These are phyloP conservation scores for slime mould (Dictyostelium discoideum) DNA, from an alignment of 78 protist species.

Conservation along the genomic window dicty_2.7 NC_007090.3:4891001-4891500, in stretches of 20 bases:
- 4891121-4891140: slow-evolving; percentile 59
- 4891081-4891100: slow-evolving; percentile 72
- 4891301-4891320: slow-evolving; percentile 51
- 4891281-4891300: slow-evolving; percentile 39
- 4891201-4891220: slow-evolving; percentile 75
- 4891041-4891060: slow-evolving; percentile 71
- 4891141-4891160: slow-evolving; percentile 61
- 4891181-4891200: slow-evolving; percentile 11
- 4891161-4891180: slow-evolving; percentile 19
- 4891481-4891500: slow-evolving; percentile 44
- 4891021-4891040: slow-evolving; percentile 26
- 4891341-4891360: slow-evolving; percentile 70
- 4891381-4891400: slow-evolving; percentile 22
- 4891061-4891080: slow-evolving; percentile 73
- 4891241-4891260: slow-evolving; percentile 56
- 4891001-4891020: slow-evolving; percentile 29
- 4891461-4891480: slow-evolving; percentile 3
- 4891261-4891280: slow-evolving; percentile 15
- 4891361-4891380: slow-evolving; percentile 54
- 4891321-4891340: slow-evolving; percentile 50
- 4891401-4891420: neutral
- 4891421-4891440: slow-evolving; percentile 27
- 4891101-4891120: slow-evolving; percentile 81
- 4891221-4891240: slow-evolving; percentile 80
- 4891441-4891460: neutral